Conservation (phyloP, 495 filamentous ascomycete species). For the Acidiella bohemica region DNA sequence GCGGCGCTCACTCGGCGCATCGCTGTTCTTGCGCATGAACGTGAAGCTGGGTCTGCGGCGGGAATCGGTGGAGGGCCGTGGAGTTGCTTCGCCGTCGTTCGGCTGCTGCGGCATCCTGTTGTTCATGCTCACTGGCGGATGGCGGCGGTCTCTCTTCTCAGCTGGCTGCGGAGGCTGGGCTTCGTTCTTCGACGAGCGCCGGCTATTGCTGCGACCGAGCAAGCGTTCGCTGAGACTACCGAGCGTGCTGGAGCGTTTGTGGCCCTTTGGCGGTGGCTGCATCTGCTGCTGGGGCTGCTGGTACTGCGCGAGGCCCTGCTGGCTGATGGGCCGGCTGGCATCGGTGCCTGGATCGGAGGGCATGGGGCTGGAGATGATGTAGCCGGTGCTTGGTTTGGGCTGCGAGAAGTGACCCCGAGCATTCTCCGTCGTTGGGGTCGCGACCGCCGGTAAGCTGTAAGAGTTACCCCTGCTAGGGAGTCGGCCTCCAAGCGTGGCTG, state of each 20-base stretch:
- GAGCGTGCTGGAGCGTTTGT: conserved; percentile 84
- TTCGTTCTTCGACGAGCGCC: conserved; percentile 42
- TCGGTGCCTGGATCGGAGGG: conserved; percentile 21
- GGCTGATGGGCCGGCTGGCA: conserved; percentile 7
- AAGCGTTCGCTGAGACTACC: conserved; percentile 65
- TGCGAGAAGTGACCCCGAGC: conserved; percentile 83
- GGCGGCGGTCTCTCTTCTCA: conserved; percentile 26
- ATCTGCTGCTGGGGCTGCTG: conserved; percentile 25
- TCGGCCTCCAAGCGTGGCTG: conserved; percentile 47
- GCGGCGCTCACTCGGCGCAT: conserved; percentile 38
- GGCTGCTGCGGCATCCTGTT: conserved; percentile 42
- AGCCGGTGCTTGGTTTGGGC: conserved; percentile 51
- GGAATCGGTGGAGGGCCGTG: conserved; percentile 68
- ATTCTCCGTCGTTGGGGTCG: conserved; percentile 78
- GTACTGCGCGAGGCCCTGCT: conserved; percentile 36
- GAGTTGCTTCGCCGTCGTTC: conserved; percentile 48
- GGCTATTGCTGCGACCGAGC: conserved; percentile 63
- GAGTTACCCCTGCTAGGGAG: conserved; percentile 66
- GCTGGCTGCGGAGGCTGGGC: conserved; percentile 20
- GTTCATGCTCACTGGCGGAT: conserved; percentile 26
- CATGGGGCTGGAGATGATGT: conserved; percentile 61
- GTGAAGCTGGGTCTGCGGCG: conserved; percentile 63
- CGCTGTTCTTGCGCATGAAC: conserved; percentile 53
- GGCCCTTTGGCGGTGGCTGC: conserved; percentile 36
- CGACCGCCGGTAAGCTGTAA: conserved; percentile 79